Evolutionary conservation across 2,329 filamentous ascomycete species (phyloP), one percentile per base, ranked within the genome.

Genomic region (Chrysosporium queenslandicum): DNA sequence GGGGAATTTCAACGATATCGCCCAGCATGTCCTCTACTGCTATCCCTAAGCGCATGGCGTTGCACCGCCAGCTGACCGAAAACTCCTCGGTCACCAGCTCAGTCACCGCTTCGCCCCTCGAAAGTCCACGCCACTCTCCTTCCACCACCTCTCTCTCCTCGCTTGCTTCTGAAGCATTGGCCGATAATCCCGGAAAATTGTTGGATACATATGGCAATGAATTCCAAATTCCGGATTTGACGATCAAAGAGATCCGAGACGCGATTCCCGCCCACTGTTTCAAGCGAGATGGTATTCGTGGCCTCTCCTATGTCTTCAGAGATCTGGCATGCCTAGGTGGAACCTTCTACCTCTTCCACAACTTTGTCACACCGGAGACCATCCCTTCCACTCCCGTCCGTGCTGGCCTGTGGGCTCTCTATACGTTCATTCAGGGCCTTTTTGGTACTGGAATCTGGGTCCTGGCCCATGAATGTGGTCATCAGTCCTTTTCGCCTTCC

Each of bases 251-350:
- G 67, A 91, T 98, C 67, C 85, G 88, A 65, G 86, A 95, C 73
- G 92, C 92, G 68, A 98, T 98, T 61, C 92, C 92, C 59, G 88
- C 90, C 72, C 92, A 96, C 78, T 98, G 92, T 80, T 97, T 86
- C 71, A 78, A 96, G 76, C 85, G 92, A 56, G 94, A 87, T 43
- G 86, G 80, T 56, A 68, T 81, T 59, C 81, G 74, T 59, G 85
- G 90, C 59, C 76, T 96, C 66, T 73, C 68, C 64, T 97, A 97
- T 72, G 90, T 97, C 63, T 78, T 82, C 64, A 83, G 91, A 57
- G 92, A 98, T 71, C 68, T 94, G 42, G 70, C 75, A 59, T 81
- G 77, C 61, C 75, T 97, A 34, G 83, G 78, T 41, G 73, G 77
- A 65, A 90, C 86, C 60, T 97, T 97, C 73, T 85, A 83, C 72